Percentiles rank a stretch among this genome's conserved stretches.
phyloP scores from a whole-genome alignment of 805 yeast genomes.

The Ascoidea asiatica region DNA sequence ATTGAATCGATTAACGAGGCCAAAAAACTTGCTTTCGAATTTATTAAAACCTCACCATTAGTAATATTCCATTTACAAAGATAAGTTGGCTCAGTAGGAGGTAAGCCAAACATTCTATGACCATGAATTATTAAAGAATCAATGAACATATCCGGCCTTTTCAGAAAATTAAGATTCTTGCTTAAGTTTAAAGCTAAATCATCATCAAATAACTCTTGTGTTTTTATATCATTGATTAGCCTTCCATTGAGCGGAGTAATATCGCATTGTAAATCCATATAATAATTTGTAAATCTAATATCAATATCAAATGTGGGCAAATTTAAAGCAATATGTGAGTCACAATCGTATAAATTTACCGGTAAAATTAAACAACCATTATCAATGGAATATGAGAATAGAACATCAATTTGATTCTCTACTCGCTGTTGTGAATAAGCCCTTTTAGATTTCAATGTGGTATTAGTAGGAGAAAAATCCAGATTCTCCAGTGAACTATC shows the following conservation, averaged over 20 bases:
- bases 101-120: constrained; percentile 86
- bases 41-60: constrained; percentile 41
- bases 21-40: constrained; percentile 34
- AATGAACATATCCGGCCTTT: constrained; percentile 38
- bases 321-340: constrained; percentile 44
- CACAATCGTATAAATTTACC: constrained; percentile 49
- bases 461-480: constrained; percentile 1
- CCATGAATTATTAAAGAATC: constrained; percentile 63
- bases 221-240: constrained; percentile 9
- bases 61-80: constrained; percentile 84
- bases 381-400: constrained; percentile 55
- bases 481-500: constrained; percentile 2
- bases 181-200: neutral
- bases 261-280: constrained; percentile 82
- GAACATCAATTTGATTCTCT: constrained; percentile 67
- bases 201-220: neutral
- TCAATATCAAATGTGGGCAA: constrained; percentile 64
- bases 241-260: constrained; percentile 40
- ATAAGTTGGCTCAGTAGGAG: constrained; percentile 81
- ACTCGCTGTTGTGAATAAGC: constrained; percentile 25
- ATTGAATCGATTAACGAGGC: constrained; percentile 28
- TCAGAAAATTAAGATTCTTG: constrained; percentile 1
- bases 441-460: constrained; percentile 1
- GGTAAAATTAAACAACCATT: constrained; percentile 70
- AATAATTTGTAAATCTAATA: constrained; percentile 77